phyloP scores from a whole-genome alignment of 257 asterid species.

The Petunia axillaris region DNA sequence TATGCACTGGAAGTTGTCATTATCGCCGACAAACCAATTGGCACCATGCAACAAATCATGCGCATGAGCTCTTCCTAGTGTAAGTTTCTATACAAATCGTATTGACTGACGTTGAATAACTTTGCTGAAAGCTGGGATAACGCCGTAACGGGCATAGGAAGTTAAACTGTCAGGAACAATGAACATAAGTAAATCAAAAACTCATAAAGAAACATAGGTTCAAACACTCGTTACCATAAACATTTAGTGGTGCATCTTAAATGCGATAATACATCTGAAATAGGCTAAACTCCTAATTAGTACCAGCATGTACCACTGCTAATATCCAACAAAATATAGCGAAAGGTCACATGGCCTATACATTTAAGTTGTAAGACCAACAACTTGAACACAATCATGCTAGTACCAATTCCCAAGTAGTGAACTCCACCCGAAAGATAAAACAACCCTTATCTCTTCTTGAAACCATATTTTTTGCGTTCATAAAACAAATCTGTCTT shows the following conservation, averaged over 20 bases:
- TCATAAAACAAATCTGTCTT: slow-evolving; percentile 83
- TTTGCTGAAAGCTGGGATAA: not conserved
- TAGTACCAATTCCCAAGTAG: not conserved
- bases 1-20: too few species aligned
- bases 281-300: not conserved
- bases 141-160: not conserved
- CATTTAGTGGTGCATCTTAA: not conserved
- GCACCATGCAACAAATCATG: too few species aligned
- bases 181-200: not conserved
- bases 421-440: not conserved
- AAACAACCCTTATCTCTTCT: slow-evolving; percentile 55
- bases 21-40: too few species aligned
- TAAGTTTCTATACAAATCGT: not conserved
- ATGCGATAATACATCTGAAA: not conserved
- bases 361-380: not conserved
- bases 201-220: not conserved
- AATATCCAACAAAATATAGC: not conserved
- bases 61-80: too few species aligned
- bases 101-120: not conserved
- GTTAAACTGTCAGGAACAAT: not conserved
- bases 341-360: not conserved
- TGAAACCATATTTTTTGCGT: slow-evolving; percentile 88
- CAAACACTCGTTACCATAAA: not conserved
- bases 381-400: not conserved
- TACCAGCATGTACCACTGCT: not conserved